These are phyloP conservation scores for Pythium phragmitis DNA, from an alignment of 352 stramenopile species.

Conservation along the genomic window DNA sequence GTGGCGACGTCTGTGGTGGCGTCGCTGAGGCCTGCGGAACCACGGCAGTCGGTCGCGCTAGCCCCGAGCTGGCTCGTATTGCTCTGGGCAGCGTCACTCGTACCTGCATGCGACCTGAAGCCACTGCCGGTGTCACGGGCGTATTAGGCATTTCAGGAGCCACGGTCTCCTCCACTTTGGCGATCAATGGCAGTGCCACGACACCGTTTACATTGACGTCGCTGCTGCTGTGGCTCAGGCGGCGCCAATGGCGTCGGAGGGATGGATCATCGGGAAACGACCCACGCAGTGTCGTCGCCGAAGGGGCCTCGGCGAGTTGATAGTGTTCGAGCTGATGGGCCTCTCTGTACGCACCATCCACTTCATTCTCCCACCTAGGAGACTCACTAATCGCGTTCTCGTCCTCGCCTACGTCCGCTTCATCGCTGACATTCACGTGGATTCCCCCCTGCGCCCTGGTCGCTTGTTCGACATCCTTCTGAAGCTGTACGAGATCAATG, in stretches of 20 bases:
- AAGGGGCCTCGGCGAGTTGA: conserved; percentile 20
- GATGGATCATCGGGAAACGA: conserved; percentile 40
- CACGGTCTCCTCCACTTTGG: conserved; percentile 3
- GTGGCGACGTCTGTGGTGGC: not conserved
- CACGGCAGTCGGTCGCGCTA: not conserved
- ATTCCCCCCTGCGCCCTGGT: not conserved
- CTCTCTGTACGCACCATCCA: conserved; percentile 30
- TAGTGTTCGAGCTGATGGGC: conserved; percentile 49
- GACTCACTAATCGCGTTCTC: not conserved
- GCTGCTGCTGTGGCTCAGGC: not conserved
- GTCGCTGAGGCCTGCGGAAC: not conserved
- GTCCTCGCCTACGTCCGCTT: not conserved
- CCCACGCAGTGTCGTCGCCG: conserved; percentile 22
- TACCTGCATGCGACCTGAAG: conserved; percentile 1
- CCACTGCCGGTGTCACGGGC: not conserved
- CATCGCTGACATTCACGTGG: not conserved
- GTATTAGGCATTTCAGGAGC: not conserved
- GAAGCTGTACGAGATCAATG: conserved; percentile 26
- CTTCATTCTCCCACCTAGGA: not conserved
- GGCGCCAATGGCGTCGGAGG: conserved; percentile 7
- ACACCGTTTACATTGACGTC: not conserved
- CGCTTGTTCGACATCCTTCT: conserved; percentile 8
- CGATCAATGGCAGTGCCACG: not conserved
- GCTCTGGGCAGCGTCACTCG: conserved; percentile 17
- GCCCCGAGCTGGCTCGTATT: not conserved